Conservation (phyloP, 306 rosid genomes). For the Quercus agrifolia region DNA sequence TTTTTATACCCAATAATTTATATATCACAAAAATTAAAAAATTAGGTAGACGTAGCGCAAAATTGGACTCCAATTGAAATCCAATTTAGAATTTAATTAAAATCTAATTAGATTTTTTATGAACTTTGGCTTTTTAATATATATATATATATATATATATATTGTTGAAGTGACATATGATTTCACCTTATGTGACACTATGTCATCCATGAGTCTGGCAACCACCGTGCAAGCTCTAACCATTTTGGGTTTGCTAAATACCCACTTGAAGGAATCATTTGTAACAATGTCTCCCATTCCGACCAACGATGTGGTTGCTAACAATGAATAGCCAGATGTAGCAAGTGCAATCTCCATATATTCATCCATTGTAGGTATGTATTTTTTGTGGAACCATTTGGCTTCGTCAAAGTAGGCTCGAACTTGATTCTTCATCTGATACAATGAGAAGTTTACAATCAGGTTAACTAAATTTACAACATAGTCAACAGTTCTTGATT, state of each 20-base stretch:
- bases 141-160: no score
- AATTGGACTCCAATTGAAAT: no score
- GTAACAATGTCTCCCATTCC: constrained; percentile 27
- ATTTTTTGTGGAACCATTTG: constrained; percentile 32
- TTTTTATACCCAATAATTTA: no score
- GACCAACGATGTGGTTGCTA: constrained; percentile 16
- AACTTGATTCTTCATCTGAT: constrained; percentile 13
- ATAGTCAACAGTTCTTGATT: no score
- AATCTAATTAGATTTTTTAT: no score
- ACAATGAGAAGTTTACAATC: not conserved
- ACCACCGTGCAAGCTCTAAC: constrained; percentile 9
- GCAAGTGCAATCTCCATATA: not conserved
- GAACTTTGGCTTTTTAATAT: no score
- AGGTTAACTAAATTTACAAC: no score
- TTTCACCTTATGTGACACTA: constrained; percentile 32
- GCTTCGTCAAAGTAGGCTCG: constrained; percentile 38
- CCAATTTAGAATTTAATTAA: no score
- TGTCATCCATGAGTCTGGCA: constrained; percentile 42
- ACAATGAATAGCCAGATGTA: not conserved
- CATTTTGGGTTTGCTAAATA: constrained; percentile 20
- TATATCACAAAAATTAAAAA: no score
- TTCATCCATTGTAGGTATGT: constrained; percentile 35
- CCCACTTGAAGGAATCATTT: constrained; percentile 37
- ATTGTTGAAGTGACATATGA: not conserved
- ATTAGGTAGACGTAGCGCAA: no score